Percentiles rank a stretch among this genome's conserved stretches.
Evolutionary conservation across 2,329 filamentous ascomycete species (phyloP).

Genomic region (Colletotrichum siamense): DNA sequence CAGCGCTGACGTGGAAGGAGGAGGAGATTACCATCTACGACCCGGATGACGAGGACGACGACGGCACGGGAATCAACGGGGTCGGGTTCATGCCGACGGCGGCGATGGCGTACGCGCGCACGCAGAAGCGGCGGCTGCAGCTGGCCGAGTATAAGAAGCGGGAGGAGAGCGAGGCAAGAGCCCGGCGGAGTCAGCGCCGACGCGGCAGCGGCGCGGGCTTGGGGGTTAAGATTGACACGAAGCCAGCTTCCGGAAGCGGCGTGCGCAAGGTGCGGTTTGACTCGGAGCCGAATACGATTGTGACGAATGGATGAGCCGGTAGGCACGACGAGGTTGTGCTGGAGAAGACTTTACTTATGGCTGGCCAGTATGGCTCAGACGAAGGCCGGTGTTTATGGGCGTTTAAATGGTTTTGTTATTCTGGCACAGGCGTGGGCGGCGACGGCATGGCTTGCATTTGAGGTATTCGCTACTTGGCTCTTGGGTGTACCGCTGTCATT

Average conservation of each 20-base stretch:
- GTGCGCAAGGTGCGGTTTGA: constrained; percentile 46
- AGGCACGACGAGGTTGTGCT: not conserved
- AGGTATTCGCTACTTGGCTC: not conserved
- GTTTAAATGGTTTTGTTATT: not conserved
- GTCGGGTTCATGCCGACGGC: constrained; percentile 71
- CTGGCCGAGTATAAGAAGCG: constrained; percentile 67
- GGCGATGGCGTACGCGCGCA: constrained; percentile 62
- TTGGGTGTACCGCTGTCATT: not conserved
- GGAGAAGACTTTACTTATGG: not conserved
- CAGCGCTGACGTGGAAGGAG: constrained; percentile 70
- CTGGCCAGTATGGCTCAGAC: too few relatives aligned
- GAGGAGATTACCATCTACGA: constrained; percentile 73
- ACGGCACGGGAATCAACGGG: constrained; percentile 71
- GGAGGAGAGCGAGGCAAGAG: constrained; percentile 65
- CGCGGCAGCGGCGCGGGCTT: constrained; percentile 35
- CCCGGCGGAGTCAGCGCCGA: constrained; percentile 58
- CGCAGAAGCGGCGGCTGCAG: constrained; percentile 63
- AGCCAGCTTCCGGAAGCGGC: constrained; percentile 26
- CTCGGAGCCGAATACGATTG: constrained; percentile 31
- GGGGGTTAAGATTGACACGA: not conserved
- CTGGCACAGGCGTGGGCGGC: not conserved
- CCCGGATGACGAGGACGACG: constrained; percentile 68
- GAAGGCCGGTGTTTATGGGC: not conserved
- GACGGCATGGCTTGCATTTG: not conserved
- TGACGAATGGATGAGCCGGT: constrained; percentile 1